Evolutionary conservation across 345 rosid genomes (phyloP).

Genomic region (Hibiscus tridactylites): DNA sequence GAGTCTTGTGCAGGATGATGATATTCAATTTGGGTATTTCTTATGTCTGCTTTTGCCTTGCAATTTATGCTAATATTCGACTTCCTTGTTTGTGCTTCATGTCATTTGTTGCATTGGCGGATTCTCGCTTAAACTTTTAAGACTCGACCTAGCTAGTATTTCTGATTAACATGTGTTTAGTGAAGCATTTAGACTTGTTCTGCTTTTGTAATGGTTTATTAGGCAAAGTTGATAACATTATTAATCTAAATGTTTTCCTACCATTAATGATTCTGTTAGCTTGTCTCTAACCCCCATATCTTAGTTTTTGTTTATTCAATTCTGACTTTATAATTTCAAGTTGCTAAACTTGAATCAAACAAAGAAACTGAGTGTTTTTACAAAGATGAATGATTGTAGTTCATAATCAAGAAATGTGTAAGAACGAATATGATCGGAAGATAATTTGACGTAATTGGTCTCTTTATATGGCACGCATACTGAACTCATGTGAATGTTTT

Average conservation of each 20-base stretch:
- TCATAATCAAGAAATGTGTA: too few relatives aligned
- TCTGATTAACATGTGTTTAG: neutral
- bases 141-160: neutral
- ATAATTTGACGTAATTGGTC: too few relatives aligned
- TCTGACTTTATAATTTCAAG: neutral
- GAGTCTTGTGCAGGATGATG: neutral
- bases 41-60: neutral
- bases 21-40: neutral
- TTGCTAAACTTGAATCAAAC: too few relatives aligned
- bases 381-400: too few relatives aligned
- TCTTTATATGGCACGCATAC: neutral
- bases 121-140: neutral
- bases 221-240: neutral
- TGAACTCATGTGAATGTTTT: neutral
- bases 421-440: too few relatives aligned
- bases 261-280: neutral
- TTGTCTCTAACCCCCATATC: neutral
- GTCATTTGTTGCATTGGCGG: neutral
- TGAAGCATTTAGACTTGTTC: neutral
- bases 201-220: neutral
- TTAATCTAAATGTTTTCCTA: neutral
- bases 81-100: neutral
- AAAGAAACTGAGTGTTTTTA: neutral
- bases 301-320: neutral
- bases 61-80: neutral